phyloP scores from a whole-genome alignment of 768 basidiomycete species.

The Calocybe cyanea region DNA sequence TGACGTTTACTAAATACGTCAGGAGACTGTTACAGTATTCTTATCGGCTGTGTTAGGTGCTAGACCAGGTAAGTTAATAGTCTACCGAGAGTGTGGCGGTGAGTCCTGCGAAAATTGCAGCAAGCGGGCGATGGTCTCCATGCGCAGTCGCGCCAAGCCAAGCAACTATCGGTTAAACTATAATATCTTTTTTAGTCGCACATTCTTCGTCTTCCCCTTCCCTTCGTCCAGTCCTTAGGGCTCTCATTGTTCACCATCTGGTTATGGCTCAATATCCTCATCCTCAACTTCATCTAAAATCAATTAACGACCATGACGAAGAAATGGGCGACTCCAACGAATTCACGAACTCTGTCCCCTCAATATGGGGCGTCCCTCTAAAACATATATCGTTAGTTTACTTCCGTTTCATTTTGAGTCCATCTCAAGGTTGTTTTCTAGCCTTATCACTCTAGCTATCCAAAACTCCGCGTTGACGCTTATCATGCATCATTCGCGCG shows the following conservation, averaged over 20 bases:
- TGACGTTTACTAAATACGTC: too few species aligned
- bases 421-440: conserved; percentile 20
- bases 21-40: too few species aligned
- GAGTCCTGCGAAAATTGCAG: too few species aligned
- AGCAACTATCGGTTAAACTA: neutral
- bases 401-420: neutral
- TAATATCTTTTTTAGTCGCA: too few species aligned
- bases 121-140: conserved; percentile 1
- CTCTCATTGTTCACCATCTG: neutral
- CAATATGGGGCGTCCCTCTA: conserved; percentile 65
- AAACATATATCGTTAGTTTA: conserved; percentile 75
- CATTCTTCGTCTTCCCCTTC: too few species aligned
- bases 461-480: conserved; percentile 91
- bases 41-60: too few species aligned
- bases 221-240: too few species aligned
- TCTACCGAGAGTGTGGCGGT: too few species aligned
- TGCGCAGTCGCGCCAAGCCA: neutral
- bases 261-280: conserved; percentile 14
- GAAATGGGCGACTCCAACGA: conserved; percentile 38
- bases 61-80: too few species aligned
- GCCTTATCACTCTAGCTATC: conserved; percentile 79
- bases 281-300: conserved; percentile 15
- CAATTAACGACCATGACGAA: conserved; percentile 33
- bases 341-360: conserved; percentile 36
- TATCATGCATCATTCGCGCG: conserved; percentile 96